Conservation (phyloP, 208 protist species). For the Sergeia podlipaevii region DNA sequence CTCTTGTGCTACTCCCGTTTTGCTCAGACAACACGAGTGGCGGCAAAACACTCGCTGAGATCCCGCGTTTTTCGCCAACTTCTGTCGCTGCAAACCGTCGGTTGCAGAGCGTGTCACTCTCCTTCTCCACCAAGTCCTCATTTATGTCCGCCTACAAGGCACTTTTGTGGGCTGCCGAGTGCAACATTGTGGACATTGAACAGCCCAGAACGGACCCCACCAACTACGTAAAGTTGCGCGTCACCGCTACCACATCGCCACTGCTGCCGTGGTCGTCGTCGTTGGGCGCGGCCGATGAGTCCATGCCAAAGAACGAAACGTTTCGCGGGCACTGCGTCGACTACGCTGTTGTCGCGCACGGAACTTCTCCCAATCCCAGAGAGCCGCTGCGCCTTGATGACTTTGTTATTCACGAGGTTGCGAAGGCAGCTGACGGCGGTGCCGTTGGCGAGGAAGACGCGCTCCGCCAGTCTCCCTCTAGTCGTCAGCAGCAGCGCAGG, state of each 20-base stretch:
- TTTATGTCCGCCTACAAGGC: slow-evolving; percentile 83
- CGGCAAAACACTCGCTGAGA: slow-evolving; percentile 48
- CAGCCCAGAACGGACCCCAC: slow-evolving; percentile 2
- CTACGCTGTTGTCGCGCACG: slow-evolving; percentile 45
- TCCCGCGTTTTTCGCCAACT: slow-evolving; percentile 57
- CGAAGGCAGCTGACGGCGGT: slow-evolving; percentile 5
- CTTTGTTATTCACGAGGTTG: slow-evolving; percentile 39
- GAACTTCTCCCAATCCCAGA: slow-evolving; percentile 13
- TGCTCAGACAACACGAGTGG: slow-evolving; percentile 17
- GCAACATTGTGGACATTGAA: slow-evolving; percentile 57
- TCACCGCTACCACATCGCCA: slow-evolving; percentile 52
- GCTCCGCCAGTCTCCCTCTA: slow-evolving; percentile 6
- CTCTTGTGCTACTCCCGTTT: slow-evolving; percentile 69
- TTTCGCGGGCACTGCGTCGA: slow-evolving; percentile 51
- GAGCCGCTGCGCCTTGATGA: slow-evolving; percentile 61
- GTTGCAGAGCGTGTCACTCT: slow-evolving; percentile 58
- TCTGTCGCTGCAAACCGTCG: slow-evolving; percentile 40
- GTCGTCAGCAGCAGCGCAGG: slow-evolving; percentile 7
- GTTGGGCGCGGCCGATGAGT: slow-evolving; percentile 12
- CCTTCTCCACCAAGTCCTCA: slow-evolving; percentile 61
- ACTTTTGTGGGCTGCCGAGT: slow-evolving; percentile 79
- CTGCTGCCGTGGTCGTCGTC: slow-evolving; percentile 55
- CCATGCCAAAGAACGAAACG: slow-evolving; percentile 17
- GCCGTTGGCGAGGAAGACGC: slow-evolving; percentile 1
- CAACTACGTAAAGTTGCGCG: slow-evolving; percentile 38